These are phyloP conservation scores for Glonium stellatum DNA, from an alignment of 495 filamentous ascomycete species.

Conservation along the genomic window DNA sequence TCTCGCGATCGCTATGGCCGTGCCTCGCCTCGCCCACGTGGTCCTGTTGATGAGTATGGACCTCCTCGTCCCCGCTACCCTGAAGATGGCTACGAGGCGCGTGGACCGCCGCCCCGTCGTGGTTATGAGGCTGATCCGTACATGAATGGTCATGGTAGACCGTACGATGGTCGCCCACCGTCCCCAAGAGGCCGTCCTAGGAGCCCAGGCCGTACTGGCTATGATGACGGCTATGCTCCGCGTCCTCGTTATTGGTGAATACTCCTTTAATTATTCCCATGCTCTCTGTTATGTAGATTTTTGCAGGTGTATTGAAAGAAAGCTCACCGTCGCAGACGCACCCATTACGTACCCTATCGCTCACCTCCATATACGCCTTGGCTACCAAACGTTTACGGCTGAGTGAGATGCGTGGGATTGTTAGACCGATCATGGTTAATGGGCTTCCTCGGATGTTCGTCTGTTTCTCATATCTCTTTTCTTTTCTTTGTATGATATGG, in stretches of 20 bases:
- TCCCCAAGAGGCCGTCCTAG: slow-evolving; percentile 39
- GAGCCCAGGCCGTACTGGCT: slow-evolving; percentile 31
- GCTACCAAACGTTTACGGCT: not conserved
- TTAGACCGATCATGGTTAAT: not conserved
- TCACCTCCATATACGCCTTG: not conserved
- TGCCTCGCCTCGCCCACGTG: slow-evolving; percentile 59
- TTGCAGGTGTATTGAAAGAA: not conserved
- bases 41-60: slow-evolving; percentile 72
- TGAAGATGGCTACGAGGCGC: slow-evolving; percentile 35
- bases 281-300: not conserved
- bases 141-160: slow-evolving; percentile 50
- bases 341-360: not conserved
- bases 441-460: not conserved
- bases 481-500: not conserved
- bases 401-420: not conserved
- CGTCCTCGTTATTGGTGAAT: slow-evolving; percentile 34
- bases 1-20: slow-evolving; percentile 65
- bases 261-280: not conserved
- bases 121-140: slow-evolving; percentile 60
- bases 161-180: slow-evolving; percentile 54
- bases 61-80: slow-evolving; percentile 44
- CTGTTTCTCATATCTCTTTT: not conserved
- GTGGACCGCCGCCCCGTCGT: slow-evolving; percentile 41
- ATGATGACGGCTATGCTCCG: slow-evolving; percentile 34
- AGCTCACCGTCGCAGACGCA: not conserved